Conservation (phyloP, 2,329 filamentous ascomycete genomes). For the Phialophora verrucosa region DNA sequence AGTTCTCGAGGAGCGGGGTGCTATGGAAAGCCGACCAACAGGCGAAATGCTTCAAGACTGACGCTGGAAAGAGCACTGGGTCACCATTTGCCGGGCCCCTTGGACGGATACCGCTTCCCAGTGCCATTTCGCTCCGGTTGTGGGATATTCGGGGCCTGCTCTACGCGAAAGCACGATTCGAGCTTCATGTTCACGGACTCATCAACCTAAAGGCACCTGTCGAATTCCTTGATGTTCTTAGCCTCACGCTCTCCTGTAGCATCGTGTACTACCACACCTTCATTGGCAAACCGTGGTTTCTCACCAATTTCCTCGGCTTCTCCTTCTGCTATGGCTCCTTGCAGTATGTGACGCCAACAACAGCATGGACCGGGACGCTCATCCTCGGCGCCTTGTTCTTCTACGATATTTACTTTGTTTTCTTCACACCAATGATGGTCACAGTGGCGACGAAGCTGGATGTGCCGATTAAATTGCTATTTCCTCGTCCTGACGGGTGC, state of each 20-base stretch:
- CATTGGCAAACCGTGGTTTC: conserved; percentile 66
- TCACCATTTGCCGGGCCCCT: conserved; percentile 61
- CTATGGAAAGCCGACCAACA: conserved; percentile 55
- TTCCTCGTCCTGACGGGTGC: conserved; percentile 64
- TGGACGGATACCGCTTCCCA: conserved; percentile 54
- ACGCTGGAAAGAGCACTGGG: conserved; percentile 28
- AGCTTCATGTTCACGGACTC: conserved; percentile 61
- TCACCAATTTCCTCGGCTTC: conserved; percentile 87
- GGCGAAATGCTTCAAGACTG: conserved; percentile 42
- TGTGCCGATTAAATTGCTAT: conserved; percentile 89
- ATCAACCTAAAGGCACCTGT: conserved; percentile 48
- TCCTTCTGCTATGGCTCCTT: conserved; percentile 84
- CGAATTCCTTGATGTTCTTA: conserved; percentile 58
- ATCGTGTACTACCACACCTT: conserved; percentile 69
- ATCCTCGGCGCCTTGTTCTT: conserved; percentile 83
- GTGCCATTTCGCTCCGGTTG: conserved; percentile 44
- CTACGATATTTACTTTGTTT: conserved; percentile 82
- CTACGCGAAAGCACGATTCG: conserved; percentile 58
- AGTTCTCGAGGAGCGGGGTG: conserved; percentile 62
- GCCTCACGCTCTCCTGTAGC: conserved; percentile 61
- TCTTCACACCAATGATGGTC: conserved; percentile 61
- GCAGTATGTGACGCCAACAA: conserved; percentile 84
- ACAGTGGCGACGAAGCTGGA: conserved; percentile 83
- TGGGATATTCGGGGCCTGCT: conserved; percentile 58
- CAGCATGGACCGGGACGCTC: conserved; percentile 78